Base-by-base conservation (phyloP, 768 basidiomycete genomes). In the Phlebiopsis gigantea region DNA sequence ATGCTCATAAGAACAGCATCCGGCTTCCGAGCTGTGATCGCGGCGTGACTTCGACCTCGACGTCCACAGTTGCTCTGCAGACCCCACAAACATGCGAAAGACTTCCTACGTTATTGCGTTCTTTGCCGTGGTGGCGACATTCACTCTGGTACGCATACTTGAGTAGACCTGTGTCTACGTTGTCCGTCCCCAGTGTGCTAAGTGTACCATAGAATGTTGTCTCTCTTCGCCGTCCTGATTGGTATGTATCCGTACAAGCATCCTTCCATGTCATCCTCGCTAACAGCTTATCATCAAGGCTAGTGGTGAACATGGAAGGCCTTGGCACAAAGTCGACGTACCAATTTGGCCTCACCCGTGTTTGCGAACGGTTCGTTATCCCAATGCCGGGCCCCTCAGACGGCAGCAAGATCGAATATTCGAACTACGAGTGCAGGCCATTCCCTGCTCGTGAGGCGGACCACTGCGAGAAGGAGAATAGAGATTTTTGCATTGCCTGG, bases 51-150 rank as follows among this genome's bases (percentile, higher is more conserved):
- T 44, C 26, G 29, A 17, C 53, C 42, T 43, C 26, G 29, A 46
- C 56, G 34, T 30, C 48, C 55, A 26, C 43, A 24, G 8, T 34
- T 7, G 17, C 34, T n/a, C 9, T 10, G 3, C 15, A 42, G 12
- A 5, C 42, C 10, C 42, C 26, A 12, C 39, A 47, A 65, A 53
- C 26, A 87, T 88, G 87, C 76, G 87, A 60, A 88, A 86, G 64
- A 80, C 77, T 0, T 88, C 85, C 0, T 90, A 90, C 60, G 79
- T 78, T 25, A 60, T 87, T 51, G 80, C 87, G 0, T 85, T 88
- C 61, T 61, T 82, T 57, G 79, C 80, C 26, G 80, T 86, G 1
- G 64, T 76, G 2, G 55, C 79, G 14, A 75, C 77, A 5, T 69
- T 85, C 7, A 61, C 77, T 24, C 65, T 88, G 44, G 86, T 87